A percentile compares a stretch with the other conserved stretches of the same genome.
These are phyloP conservation scores for Jatropha podagrica DNA, from an alignment of 441 rosid genomes.

Conservation along the genomic window DNA sequence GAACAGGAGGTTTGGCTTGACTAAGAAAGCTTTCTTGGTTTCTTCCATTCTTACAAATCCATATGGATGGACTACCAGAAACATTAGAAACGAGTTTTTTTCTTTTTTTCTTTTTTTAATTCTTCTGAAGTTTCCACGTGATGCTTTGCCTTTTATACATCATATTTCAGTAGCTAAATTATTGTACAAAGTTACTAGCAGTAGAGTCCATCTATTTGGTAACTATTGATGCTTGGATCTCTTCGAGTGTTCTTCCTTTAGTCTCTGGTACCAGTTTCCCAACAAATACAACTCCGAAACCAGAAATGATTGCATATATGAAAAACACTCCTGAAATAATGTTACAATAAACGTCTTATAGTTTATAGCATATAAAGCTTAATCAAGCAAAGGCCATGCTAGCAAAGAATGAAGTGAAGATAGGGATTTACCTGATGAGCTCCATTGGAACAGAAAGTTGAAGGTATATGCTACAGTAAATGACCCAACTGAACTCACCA, in stretches of 20 bases:
- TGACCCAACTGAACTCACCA: slow-evolving; percentile 39
- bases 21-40: too few relatives aligned
- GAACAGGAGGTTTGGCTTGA: too few relatives aligned
- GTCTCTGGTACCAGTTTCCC: slow-evolving; percentile 61
- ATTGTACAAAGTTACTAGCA: too few relatives aligned
- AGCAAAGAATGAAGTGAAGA: background rate
- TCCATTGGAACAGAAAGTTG: slow-evolving; percentile 65
- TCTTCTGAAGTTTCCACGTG: too few relatives aligned
- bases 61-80: too few relatives aligned
- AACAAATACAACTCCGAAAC: slow-evolving; percentile 36
- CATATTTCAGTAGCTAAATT: too few relatives aligned
- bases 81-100: too few relatives aligned
- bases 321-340: slow-evolving; percentile 43
- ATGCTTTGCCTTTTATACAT: too few relatives aligned
- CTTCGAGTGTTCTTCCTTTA: slow-evolving; percentile 64
- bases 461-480: slow-evolving; percentile 44
- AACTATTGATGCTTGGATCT: slow-evolving; percentile 42
- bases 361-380: background rate
- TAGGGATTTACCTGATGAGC: slow-evolving; percentile 40
- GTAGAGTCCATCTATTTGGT: slow-evolving; percentile 23
- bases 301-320: slow-evolving; percentile 25
- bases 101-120: too few relatives aligned
- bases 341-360: background rate
- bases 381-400: too few relatives aligned
- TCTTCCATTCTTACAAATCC: too few relatives aligned